Evolutionary conservation across 768 basidiomycete genomes (phyloP), one percentile per base, ranked within the genome.

Genomic region (Auricularia sp.): DNA sequence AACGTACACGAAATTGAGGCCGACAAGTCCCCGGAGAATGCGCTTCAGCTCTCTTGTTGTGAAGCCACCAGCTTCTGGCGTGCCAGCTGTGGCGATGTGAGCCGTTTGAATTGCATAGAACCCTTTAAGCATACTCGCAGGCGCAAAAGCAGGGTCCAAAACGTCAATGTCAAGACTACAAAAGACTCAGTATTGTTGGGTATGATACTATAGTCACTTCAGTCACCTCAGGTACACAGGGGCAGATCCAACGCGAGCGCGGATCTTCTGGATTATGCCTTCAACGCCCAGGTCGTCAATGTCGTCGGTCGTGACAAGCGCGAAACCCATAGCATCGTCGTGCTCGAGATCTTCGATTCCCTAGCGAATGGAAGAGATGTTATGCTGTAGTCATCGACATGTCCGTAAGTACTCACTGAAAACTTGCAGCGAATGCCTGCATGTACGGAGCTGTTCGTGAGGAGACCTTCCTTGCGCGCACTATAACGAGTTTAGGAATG

Each of bases 11-110:
- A 91, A 85, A 71, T 91, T 90, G 39, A 93, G 76, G 3, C 90
- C 90, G 1, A 83, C 83, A 12, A 93, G 78, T 14, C 91, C 91
- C 65, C 91, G 83, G 61, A 92, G 79, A 68, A 91, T 88, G 42
- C 88, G 82, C 70, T 91, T 91, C 51, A 90, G 79, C 74, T 92
- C 91, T 60, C 90, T 83, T 21, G 84, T 86, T 3, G 91, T 90
- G 90, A 88, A 91, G 12, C 91, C 91, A 36, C 91, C 91, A 2
- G 87, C 80, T 72, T 93, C 91, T 14, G 91, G 91, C 1, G 91
- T 92, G 14, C 91, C 90, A 64, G 91, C 87, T 90, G 3, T 64
- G 54, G 64, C 42, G 66, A 62, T 16, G 29, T 62, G 44, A 51
- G 59, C 66, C 16, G 60, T 51, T 34, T 63, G 33, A 5, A 44